Evolutionary conservation across 1,139 yeast genomes (phyloP).

Genomic region (Suhomyces guaymorum): DNA sequence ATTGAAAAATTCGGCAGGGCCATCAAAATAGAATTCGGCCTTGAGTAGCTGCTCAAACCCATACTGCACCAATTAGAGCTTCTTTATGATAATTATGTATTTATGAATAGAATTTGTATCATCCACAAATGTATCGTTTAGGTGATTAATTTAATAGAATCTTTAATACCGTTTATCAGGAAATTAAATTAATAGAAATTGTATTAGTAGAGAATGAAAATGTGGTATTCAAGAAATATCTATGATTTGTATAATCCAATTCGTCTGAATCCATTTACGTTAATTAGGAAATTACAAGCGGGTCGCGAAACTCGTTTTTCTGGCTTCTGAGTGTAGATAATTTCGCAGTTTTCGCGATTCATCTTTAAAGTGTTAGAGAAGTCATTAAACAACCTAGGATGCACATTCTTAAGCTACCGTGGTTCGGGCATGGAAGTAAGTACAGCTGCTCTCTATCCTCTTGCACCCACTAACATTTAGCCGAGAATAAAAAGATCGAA

Average conservation of each 20-base stretch:
- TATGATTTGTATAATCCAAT: no score
- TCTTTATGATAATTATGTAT: no score
- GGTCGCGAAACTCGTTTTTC: not conserved
- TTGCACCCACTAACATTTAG: constrained; percentile 32
- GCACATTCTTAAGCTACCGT: constrained; percentile 81
- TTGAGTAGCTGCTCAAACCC: no score
- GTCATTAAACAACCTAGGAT: constrained; percentile 29
- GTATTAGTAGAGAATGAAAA: no score
- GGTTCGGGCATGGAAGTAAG: constrained; percentile 75
- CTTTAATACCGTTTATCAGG: no score
- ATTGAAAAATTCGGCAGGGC: constrained; percentile 67
- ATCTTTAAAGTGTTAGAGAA: not conserved
- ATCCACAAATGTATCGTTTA: no score
- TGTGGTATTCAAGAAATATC: no score
- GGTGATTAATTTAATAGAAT: no score
- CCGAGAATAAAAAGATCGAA: constrained; percentile 78
- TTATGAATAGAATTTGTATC: no score
- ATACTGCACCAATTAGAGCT: not conserved
- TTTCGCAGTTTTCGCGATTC: not conserved
- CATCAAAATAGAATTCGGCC: constrained; percentile 44
- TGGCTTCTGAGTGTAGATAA: not conserved
- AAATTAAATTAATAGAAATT: no score
- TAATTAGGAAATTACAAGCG: no score
- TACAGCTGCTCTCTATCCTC: constrained; percentile 6
- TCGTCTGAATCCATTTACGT: no score